Percentiles rank a stretch among this genome's conserved stretches.
Evolutionary conservation across 2,329 filamentous ascomycete species (phyloP).

Genomic region (Cercospora berteroae): DNA sequence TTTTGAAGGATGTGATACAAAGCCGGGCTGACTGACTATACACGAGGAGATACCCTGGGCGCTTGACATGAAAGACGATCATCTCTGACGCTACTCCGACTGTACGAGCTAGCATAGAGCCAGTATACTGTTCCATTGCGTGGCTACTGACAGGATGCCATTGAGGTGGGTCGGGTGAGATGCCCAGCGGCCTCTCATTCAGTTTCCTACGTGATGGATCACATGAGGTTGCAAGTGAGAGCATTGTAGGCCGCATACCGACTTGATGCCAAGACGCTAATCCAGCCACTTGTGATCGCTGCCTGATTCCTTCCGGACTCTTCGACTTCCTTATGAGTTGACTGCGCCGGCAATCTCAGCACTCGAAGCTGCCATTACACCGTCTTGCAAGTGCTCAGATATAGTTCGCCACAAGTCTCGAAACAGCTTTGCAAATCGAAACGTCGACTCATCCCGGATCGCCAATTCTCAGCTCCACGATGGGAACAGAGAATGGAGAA

Average conservation of each 20-base stretch:
- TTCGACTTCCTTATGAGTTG: neutral
- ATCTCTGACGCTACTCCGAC: neutral
- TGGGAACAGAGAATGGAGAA: neutral
- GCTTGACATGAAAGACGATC: neutral
- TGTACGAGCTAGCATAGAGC: neutral
- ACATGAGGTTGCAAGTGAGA: neutral
- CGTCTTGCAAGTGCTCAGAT: too few species aligned
- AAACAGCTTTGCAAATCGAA: too few species aligned
- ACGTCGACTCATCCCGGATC: too few species aligned
- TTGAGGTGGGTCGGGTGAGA: neutral
- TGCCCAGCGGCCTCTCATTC: neutral
- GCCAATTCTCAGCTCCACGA: neutral
- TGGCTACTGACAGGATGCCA: neutral
- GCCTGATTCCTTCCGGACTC: neutral
- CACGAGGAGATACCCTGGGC: neutral
- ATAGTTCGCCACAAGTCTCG: too few species aligned
- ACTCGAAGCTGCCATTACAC: too few species aligned
- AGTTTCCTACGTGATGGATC: neutral
- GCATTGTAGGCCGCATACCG: neutral
- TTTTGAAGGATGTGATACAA: neutral
- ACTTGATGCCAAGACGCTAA: neutral
- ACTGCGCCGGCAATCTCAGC: too few species aligned
- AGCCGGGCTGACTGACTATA: neutral
- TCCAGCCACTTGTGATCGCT: neutral
- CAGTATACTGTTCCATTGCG: neutral